These are phyloP conservation scores for Chalara sp. DNA, from an alignment of 2,329 filamentous ascomycete genomes.

Conservation along the genomic window DNA sequence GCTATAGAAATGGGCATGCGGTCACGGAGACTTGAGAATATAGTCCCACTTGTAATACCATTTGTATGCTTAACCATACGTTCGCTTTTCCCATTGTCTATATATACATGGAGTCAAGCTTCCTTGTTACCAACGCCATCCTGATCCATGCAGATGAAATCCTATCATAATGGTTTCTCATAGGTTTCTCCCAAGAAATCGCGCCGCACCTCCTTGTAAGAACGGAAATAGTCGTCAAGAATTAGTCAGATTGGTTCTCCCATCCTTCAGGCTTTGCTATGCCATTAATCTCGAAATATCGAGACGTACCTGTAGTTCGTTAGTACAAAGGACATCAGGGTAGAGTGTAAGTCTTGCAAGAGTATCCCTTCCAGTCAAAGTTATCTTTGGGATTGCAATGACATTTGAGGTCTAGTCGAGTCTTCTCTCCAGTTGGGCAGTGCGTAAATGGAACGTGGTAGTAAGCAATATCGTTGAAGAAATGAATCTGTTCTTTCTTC, in stretches of 20 bases:
- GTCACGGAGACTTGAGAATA: no score
- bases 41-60: no score
- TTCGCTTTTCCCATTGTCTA: no score
- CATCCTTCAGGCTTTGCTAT: slow-evolving; percentile 80
- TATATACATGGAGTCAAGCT: no score
- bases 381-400: slow-evolving; percentile 94
- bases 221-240: background rate
- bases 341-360: slow-evolving; percentile 58
- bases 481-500: slow-evolving; percentile 90
- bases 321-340: slow-evolving; percentile 8
- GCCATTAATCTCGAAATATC: slow-evolving; percentile 78
- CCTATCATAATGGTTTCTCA: no score
- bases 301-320: slow-evolving; percentile 61
- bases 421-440: slow-evolving; percentile 86
- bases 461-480: slow-evolving; percentile 98
- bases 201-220: no score
- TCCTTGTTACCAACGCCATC: no score
- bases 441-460: slow-evolving; percentile 98
- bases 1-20: no score
- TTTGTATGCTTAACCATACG: no score
- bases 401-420: slow-evolving; percentile 77
- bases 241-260: slow-evolving; percentile 58
- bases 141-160: no score
- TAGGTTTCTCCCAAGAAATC: no score
- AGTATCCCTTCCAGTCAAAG: slow-evolving; percentile 99